Percentiles rank a stretch among this genome's conserved stretches.
Evolutionary conservation across 2,329 filamentous ascomycete species (phyloP).

Genomic region (Fusarium sp.): DNA sequence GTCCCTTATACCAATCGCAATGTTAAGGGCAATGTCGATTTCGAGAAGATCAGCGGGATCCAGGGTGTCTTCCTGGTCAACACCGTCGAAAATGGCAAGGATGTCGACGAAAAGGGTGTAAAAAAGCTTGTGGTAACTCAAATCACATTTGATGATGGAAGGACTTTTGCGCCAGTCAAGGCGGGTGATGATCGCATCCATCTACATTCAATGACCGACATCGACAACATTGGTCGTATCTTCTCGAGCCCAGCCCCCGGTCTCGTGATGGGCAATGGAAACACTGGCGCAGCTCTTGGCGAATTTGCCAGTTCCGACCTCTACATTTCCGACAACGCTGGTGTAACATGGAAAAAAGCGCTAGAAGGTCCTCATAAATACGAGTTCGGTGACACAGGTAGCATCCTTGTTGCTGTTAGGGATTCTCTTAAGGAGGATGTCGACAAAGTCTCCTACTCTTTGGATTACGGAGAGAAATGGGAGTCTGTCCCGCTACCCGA

Average conservation of each 20-base stretch:
- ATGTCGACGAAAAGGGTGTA: constrained; percentile 68
- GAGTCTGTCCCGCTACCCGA: constrained; percentile 74
- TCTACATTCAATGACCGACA: constrained; percentile 90
- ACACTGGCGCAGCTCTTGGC: constrained; percentile 81
- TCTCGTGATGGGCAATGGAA: constrained; percentile 93
- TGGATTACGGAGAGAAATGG: constrained; percentile 92
- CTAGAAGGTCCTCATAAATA: constrained; percentile 90
- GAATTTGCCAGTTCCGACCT: constrained; percentile 80
- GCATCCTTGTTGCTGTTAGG: constrained; percentile 84
- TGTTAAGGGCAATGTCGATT: constrained; percentile 81
- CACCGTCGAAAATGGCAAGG: constrained; percentile 85
- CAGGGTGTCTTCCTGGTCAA: constrained; percentile 95
- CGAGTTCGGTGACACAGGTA: constrained; percentile 94
- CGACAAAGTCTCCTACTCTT: constrained; percentile 76
- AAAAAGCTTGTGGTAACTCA: constrained; percentile 79
- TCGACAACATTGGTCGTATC: constrained; percentile 84
- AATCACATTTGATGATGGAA: constrained; percentile 96
- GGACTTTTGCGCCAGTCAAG: constrained; percentile 82
- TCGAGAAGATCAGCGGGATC: constrained; percentile 91
- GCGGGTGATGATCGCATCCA: constrained; percentile 78
- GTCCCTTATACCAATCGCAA: constrained; percentile 93
- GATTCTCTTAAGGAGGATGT: constrained; percentile 75
- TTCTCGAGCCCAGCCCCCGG: constrained; percentile 96
- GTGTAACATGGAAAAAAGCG: constrained; percentile 82
- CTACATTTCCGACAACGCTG: constrained; percentile 92